Evolutionary conservation across 2,329 filamentous ascomycete genomes (phyloP).

Genomic region (Fusarium anguioides): DNA sequence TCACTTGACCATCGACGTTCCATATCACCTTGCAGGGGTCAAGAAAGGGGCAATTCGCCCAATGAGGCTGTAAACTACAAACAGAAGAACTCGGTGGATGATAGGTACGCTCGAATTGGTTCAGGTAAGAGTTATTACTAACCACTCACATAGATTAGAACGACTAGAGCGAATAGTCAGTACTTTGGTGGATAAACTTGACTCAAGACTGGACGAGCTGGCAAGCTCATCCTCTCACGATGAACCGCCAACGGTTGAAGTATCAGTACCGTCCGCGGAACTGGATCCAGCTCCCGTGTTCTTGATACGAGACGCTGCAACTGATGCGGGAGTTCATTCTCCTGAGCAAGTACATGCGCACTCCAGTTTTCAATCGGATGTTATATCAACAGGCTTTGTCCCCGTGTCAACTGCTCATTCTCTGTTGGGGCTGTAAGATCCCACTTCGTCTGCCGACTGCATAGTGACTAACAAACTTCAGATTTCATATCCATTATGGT

Average conservation of each 20-base stretch:
- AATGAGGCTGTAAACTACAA: accelerated
- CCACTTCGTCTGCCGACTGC: accelerated
- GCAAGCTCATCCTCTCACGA: not conserved
- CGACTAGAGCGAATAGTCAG: constrained; percentile 21
- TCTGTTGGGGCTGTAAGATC: constrained; percentile 38
- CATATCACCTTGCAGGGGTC: not conserved
- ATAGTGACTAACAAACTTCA: constrained; percentile 5
- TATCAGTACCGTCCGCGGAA: not conserved
- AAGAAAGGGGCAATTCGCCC: not conserved
- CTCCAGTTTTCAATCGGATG: constrained; percentile 13
- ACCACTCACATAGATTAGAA: constrained; percentile 13
- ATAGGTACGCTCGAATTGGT: not conserved
- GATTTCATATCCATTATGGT: constrained; percentile 44
- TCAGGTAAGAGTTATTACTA: not conserved
- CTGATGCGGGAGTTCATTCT: constrained; percentile 39
- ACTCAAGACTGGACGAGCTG: constrained; percentile 11
- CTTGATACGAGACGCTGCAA: constrained; percentile 45
- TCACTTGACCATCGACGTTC: constrained; percentile 26
- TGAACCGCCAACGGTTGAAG: not conserved
- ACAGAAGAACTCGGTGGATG: not conserved
- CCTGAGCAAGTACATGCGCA: constrained; percentile 3
- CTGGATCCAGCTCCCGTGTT: constrained; percentile 40
- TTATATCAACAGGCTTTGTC: constrained; percentile 40
- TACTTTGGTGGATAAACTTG: constrained; percentile 26
- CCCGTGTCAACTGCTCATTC: constrained; percentile 26